These are phyloP conservation scores for Carallia brachiata DNA, from an alignment of 345 rosid genomes.

Conservation along the genomic window DNA sequence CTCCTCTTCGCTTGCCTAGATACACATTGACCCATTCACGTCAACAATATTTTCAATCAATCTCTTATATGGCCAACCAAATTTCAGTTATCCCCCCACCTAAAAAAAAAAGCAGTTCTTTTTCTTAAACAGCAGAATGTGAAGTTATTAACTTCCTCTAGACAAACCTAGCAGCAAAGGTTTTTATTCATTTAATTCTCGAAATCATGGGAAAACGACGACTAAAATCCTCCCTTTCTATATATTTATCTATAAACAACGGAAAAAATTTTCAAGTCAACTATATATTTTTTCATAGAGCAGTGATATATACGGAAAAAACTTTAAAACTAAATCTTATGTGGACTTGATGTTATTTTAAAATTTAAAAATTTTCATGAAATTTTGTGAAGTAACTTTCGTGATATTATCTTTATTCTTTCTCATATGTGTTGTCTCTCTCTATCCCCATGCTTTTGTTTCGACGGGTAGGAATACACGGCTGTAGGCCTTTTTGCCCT, in stretches of 20 bases:
- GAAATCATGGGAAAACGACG: no score
- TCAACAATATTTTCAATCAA: neutral
- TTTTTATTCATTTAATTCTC: no score
- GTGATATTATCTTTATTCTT: no score
- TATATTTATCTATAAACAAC: neutral
- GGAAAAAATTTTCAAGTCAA: neutral
- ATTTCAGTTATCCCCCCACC: neutral
- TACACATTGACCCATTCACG: constrained; percentile 24
- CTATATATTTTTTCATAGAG: neutral
- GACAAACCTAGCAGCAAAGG: no score
- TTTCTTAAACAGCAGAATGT: no score
- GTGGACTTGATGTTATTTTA: no score
- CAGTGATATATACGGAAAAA: no score
- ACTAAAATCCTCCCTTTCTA: neutral
- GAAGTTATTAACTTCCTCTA: no score
- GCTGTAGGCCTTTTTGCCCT: neutral
- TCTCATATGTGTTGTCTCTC: neutral
- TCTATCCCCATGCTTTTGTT: neutral
- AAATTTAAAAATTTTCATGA: no score
- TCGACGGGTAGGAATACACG: neutral
- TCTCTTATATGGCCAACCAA: neutral
- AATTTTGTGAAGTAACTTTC: no score
- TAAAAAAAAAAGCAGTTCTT: neutral
- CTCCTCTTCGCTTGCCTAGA: constrained; percentile 6
- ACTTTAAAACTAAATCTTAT: no score